A percentile compares a stretch with the other conserved stretches of the same genome.
Conservation (phyloP, 495 filamentous ascomycete species). For the Penicillium cataractarum region DNA sequence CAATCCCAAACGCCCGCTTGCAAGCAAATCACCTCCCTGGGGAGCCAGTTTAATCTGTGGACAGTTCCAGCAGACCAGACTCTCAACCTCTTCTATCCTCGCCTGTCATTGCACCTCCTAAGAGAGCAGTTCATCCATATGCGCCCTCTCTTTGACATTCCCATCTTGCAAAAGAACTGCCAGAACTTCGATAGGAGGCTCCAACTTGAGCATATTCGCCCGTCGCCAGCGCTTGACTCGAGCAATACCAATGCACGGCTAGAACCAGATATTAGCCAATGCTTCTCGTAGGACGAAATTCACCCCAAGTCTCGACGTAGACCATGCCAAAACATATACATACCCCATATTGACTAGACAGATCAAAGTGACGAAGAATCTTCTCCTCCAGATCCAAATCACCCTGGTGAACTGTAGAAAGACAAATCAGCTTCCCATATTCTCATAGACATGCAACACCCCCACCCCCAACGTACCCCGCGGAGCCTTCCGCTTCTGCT, state of each 20-base stretch:
- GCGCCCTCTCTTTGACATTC: conserved; percentile 60
- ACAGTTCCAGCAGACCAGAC: not conserved
- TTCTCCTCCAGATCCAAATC: conserved; percentile 76
- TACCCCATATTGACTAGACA: conserved; percentile 87
- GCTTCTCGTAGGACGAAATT: not conserved
- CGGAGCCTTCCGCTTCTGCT: conserved; percentile 59
- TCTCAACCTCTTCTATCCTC: not conserved
- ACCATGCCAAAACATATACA: conserved; percentile 36
- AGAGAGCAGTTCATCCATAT: conserved; percentile 79
- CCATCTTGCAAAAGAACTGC: conserved; percentile 77
- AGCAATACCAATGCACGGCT: conserved; percentile 89
- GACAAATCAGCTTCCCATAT: not conserved
- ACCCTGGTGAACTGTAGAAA: conserved; percentile 66
- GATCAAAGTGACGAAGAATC: conserved; percentile 85
- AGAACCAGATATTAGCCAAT: conserved; percentile 23
- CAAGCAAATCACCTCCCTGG: not conserved
- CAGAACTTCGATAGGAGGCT: conserved; percentile 90
- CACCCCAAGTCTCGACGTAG: not conserved
- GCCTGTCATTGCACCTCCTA: conserved; percentile 18
- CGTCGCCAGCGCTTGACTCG: conserved; percentile 86
- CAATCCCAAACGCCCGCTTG: conserved; percentile 8
- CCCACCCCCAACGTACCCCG: conserved; percentile 36
- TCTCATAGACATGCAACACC: not conserved
- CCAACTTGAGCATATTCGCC: conserved; percentile 74
- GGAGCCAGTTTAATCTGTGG: not conserved